Evolutionary conservation across 306 rosid species (phyloP).

Genomic region (Medicago truncatula): DNA sequence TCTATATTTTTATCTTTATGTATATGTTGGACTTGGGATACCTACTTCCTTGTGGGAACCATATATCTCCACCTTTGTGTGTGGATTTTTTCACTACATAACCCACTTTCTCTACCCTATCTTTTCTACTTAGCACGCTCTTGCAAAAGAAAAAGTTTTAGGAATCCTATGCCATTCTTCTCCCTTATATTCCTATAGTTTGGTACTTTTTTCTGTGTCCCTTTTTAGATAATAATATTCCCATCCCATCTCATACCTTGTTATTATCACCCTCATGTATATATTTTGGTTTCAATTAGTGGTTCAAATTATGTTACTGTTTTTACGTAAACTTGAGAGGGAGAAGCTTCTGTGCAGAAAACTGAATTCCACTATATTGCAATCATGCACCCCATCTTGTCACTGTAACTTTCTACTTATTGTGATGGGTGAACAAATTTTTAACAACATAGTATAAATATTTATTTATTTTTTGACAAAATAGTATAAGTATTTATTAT

Average conservation of each 20-base stretch:
- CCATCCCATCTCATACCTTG: conserved; percentile 24
- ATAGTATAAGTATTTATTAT: no score
- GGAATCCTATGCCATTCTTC: conserved; percentile 91
- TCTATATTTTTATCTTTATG: conserved; percentile 63
- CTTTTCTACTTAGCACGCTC: conserved; percentile 73
- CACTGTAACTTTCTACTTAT: conserved; percentile 45
- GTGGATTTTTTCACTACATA: conserved; percentile 55
- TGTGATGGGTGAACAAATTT: conserved; percentile 15
- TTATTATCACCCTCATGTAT: conserved; percentile 42
- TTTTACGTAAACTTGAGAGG: conserved; percentile 41
- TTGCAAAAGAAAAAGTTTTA: conserved; percentile 59
- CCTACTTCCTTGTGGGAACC: conserved; percentile 80
- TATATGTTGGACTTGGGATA: conserved; percentile 88
- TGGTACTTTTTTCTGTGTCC: conserved; percentile 66
- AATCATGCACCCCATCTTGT: conserved; percentile 41
- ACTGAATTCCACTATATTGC: conserved; percentile 40
- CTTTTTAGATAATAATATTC: conserved; percentile 69
- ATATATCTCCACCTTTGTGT: conserved; percentile 68
- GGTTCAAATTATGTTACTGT: conserved; percentile 45
- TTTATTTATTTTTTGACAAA: no score
- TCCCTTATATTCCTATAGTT: conserved; percentile 68
- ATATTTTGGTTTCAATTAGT: conserved; percentile 34
- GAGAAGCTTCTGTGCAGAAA: conserved; percentile 49
- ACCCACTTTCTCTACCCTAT: conserved; percentile 51
- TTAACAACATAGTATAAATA: background rate